These are phyloP conservation scores for Chalciporus pseudorubinellus DNA, from an alignment of 768 basidiomycete genomes.

Conservation along the genomic window DNA sequence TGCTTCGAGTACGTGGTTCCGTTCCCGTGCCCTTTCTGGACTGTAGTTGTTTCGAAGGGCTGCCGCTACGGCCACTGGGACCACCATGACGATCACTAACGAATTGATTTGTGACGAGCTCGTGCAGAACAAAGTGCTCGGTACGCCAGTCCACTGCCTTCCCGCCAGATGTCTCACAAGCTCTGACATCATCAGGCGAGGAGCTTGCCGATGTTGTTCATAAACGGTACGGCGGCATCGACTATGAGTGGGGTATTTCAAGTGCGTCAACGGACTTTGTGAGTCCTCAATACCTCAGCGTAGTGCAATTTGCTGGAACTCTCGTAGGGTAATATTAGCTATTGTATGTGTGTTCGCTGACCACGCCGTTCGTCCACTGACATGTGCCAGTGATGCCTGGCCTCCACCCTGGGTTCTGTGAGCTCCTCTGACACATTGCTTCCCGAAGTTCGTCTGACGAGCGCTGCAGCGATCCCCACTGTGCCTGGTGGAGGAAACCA, in stretches of 20 bases:
- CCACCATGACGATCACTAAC: slow-evolving; percentile 44
- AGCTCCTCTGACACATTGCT: slow-evolving; percentile 9
- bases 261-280: slow-evolving; percentile 84
- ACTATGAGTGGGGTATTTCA: slow-evolving; percentile 64
- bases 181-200: slow-evolving; percentile 40
- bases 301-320: neutral
- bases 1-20: slow-evolving; percentile 63
- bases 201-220: slow-evolving; percentile 62
- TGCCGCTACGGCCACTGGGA: slow-evolving; percentile 65
- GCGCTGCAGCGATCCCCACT: slow-evolving; percentile 66
- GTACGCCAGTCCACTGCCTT: slow-evolving; percentile 29
- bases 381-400: slow-evolving; percentile 51
- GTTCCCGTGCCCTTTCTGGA: neutral
- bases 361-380: slow-evolving; percentile 2
- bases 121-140: slow-evolving; percentile 63
- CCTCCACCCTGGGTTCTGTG: slow-evolving; percentile 66
- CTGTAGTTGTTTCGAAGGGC: slow-evolving; percentile 42
- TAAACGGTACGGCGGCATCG: slow-evolving; percentile 59
- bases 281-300: slow-evolving; percentile 27
- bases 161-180: neutral
- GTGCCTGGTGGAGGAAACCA: slow-evolving; percentile 73
- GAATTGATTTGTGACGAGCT: slow-evolving; percentile 49
- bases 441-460: neutral
- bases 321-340: slow-evolving; percentile 55
- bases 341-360: slow-evolving; percentile 43